Conservation (phyloP, 2,329 filamentous ascomycete genomes). For the Fusarium annulatum region DNA sequence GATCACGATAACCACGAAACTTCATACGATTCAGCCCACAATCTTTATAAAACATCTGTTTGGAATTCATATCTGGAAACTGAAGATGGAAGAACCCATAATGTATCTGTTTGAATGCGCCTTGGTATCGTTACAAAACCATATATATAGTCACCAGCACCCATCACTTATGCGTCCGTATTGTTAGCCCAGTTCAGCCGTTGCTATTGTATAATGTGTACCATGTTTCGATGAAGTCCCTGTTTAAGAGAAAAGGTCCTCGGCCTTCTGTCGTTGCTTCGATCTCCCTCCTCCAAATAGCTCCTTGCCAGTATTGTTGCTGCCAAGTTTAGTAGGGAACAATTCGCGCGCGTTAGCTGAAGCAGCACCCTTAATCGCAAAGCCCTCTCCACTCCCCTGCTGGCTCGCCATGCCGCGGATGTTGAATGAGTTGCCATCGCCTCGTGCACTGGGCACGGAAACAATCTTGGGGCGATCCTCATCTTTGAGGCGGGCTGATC, state of each 20-base stretch:
- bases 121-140: conserved; percentile 46
- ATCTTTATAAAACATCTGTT: background rate
- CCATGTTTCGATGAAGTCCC: conserved; percentile 50
- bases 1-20: background rate
- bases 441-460: conserved; percentile 59
- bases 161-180: conserved; percentile 17
- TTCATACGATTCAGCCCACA: background rate
- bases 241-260: conserved; percentile 75
- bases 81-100: conserved; percentile 1
- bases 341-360: conserved; percentile 67
- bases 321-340: conserved; percentile 72
- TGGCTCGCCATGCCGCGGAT: conserved; percentile 70
- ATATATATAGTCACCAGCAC: conserved; percentile 35
- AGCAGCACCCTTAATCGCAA: conserved; percentile 73
- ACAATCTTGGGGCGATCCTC: conserved; percentile 66
- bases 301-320: conserved; percentile 73
- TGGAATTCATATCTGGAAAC: background rate
- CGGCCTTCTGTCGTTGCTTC: conserved; percentile 74
- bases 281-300: conserved; percentile 65
- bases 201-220: conserved; percentile 2
- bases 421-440: conserved; percentile 59
- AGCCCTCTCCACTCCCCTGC: conserved; percentile 59
- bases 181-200: background rate
- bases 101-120: conserved; percentile 34
- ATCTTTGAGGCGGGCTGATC: conserved; percentile 52